phyloP scores from a whole-genome alignment of 2,329 filamentous ascomycete genomes.

The Trichophyton equinum region DNA sequence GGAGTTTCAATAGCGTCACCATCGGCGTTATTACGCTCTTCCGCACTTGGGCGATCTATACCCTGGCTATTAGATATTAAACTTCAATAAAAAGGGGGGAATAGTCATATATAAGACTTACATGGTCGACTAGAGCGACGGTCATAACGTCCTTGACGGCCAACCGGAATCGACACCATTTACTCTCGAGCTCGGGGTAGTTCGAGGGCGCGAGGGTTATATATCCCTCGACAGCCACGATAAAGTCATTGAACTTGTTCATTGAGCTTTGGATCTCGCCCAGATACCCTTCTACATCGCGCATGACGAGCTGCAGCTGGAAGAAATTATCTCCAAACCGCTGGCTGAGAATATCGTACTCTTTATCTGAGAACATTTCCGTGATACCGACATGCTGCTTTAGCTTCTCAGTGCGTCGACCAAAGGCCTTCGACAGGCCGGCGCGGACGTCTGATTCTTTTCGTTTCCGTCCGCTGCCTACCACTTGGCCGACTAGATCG shows the following conservation, averaged over 20 bases:
- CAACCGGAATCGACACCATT: constrained; percentile 84
- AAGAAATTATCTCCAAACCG: constrained; percentile 88
- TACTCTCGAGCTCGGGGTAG: constrained; percentile 77
- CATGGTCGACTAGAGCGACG: constrained; percentile 72
- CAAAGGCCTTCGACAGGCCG: constrained; percentile 80
- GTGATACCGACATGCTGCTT: constrained; percentile 55
- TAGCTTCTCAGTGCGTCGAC: constrained; percentile 75
- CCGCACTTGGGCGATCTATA: constrained; percentile 51
- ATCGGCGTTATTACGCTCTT: constrained; percentile 79
- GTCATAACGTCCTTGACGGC: constrained; percentile 76
- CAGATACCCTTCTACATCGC: constrained; percentile 88
- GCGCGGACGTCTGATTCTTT: constrained; percentile 79
- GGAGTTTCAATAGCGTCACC: constrained; percentile 62
- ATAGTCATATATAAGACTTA: constrained; percentile 26
- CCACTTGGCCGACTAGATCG: constrained; percentile 80
- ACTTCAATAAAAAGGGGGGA: not conserved
- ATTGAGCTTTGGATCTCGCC: constrained; percentile 70
- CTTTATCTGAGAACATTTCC: constrained; percentile 62
- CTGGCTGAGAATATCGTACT: constrained; percentile 69
- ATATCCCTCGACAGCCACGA: constrained; percentile 70
- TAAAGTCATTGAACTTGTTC: constrained; percentile 65
- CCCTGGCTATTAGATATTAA: constrained; percentile 5
- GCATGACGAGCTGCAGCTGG: constrained; percentile 77
- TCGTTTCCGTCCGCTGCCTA: constrained; percentile 58
- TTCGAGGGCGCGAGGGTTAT: constrained; percentile 57